These are phyloP conservation scores for Lachnum nothofagi DNA, from an alignment of 2,329 filamentous ascomycete genomes.

Conservation along the genomic window DNA sequence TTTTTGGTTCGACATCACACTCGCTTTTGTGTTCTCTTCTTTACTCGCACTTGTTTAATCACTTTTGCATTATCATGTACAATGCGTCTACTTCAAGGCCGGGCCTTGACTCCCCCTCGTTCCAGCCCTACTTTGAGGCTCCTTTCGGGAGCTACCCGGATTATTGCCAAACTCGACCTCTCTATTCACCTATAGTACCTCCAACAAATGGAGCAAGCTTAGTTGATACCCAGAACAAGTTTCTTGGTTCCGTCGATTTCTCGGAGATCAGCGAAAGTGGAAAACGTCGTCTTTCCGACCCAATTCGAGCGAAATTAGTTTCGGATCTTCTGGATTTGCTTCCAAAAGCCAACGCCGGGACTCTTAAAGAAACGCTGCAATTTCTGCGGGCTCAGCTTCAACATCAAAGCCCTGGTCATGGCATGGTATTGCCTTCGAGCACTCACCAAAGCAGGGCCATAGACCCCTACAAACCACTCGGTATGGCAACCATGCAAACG, in stretches of 20 bases:
- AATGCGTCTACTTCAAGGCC: neutral
- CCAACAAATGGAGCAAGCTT: too few relatives aligned
- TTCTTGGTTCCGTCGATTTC: too few relatives aligned
- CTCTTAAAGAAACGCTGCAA: neutral
- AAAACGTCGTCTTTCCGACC: neutral
- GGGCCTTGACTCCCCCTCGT: neutral
- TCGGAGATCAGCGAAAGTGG: too few relatives aligned
- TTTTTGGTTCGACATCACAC: too few relatives aligned
- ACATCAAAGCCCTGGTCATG: too few relatives aligned
- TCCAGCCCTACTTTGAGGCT: neutral
- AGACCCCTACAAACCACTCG: neutral
- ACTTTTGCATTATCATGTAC: neutral
- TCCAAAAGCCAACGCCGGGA: neutral
- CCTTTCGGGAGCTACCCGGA: neutral
- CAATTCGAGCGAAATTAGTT: neutral
- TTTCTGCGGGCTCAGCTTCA: neutral
- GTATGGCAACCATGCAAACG: too few relatives aligned
- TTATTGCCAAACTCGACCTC: neutral
- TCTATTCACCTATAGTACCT: too few relatives aligned
- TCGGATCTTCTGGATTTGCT: neutral
- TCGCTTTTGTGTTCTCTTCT: neutral
- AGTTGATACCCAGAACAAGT: too few relatives aligned
- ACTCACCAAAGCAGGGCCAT: neutral
- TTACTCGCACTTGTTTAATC: neutral
- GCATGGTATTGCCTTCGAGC: too few relatives aligned